Evolutionary conservation across 2,329 filamentous ascomycete species (phyloP).

Genomic region (Fusarium pilosicola): DNA sequence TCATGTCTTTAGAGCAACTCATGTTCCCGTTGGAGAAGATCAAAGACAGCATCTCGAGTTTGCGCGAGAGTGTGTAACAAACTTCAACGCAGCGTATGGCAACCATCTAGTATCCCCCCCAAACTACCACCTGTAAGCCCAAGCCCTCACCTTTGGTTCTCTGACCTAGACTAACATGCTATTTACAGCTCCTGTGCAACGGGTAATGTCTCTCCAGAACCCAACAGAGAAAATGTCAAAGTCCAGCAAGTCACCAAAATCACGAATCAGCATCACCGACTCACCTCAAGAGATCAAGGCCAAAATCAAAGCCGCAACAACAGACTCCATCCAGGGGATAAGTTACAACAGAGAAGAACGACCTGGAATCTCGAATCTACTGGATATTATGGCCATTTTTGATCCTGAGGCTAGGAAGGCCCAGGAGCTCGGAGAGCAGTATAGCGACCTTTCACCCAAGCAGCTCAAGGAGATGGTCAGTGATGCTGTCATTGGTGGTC

Average conservation of each 20-base stretch:
- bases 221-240: constrained; percentile 95
- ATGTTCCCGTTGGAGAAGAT: constrained; percentile 97
- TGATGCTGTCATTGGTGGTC: constrained; percentile 62
- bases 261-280: constrained; percentile 86
- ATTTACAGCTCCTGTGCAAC: constrained; percentile 74
- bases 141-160: background rate
- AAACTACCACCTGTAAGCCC: constrained; percentile 74
- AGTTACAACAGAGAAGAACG: constrained; percentile 76
- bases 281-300: constrained; percentile 67
- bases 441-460: constrained; percentile 51
- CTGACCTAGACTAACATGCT: background rate
- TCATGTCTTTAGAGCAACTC: constrained; percentile 73
- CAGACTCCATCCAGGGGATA: constrained; percentile 74
- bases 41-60: constrained; percentile 96
- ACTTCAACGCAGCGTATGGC: constrained; percentile 83
- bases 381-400: constrained; percentile 82
- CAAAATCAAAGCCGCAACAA: constrained; percentile 80
- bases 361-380: constrained; percentile 87
- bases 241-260: constrained; percentile 75
- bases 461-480: constrained; percentile 65
- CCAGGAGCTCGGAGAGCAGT: constrained; percentile 52
- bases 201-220: constrained; percentile 88
- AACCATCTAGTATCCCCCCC: constrained; percentile 72
- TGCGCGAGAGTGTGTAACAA: constrained; percentile 82
- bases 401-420: constrained; percentile 56